Conservation (phyloP, 768 basidiomycete genomes). For the Leccinum subtestaceum region DNA sequence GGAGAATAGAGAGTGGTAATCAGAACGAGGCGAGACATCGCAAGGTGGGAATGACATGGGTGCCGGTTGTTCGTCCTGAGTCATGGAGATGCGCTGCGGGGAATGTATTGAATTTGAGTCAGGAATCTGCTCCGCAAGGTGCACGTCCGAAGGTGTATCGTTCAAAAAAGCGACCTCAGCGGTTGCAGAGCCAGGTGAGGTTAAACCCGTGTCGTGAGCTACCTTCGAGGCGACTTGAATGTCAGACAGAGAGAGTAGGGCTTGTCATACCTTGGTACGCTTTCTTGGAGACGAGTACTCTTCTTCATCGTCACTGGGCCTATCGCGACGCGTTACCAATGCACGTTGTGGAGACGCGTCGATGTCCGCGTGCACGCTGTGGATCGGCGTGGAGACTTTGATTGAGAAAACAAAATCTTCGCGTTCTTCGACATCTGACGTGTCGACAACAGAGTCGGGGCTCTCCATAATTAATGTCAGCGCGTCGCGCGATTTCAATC, state of each 20-base stretch:
- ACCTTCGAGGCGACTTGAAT: constrained; percentile 21
- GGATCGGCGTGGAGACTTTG: not conserved
- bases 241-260: not conserved
- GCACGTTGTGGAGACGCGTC: not conserved
- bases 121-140: not conserved
- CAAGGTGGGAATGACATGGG: not conserved
- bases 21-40: constrained; percentile 5
- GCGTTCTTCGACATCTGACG: constrained; percentile 62
- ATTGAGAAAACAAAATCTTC: constrained; percentile 37
- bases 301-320: constrained; percentile 14
- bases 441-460: constrained; percentile 17
- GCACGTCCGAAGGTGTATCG: not conserved
- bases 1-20: constrained; percentile 22
- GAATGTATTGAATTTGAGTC: not conserved
- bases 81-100: not conserved
- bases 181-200: not conserved
- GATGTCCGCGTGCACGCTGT: not conserved
- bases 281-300: constrained; percentile 34
- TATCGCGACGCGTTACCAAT: not conserved
- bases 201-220: constrained; percentile 7
- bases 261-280: constrained; percentile 33
- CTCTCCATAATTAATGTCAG: not conserved
- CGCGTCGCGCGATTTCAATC: not conserved
- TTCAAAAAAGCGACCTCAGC: not conserved
- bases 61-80: not conserved